Evolutionary conservation across 108 stramenopile genomes (phyloP), one percentile per base, ranked within the genome.

Genomic region (Fistulifera pelliculosa): DNA sequence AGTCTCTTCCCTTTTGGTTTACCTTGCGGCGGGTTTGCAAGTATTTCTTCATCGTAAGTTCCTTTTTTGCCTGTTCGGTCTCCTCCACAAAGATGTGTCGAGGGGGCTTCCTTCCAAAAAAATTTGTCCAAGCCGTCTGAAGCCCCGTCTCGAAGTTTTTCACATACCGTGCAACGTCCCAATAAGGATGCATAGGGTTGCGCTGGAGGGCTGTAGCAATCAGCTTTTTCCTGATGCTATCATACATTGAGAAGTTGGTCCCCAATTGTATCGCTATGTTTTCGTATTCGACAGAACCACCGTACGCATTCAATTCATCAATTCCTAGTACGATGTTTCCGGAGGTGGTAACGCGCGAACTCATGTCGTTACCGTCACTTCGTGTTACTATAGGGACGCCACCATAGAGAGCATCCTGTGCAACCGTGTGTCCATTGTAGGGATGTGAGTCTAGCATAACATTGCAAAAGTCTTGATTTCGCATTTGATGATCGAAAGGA

Each of bases 381-480:
- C 88, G 76, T 18, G 88, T 86, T 3, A 90, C 76, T 19, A 90
- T 77, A 1, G 84, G 88, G 17, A 90, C 88, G 48, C 88, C 84
- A 21, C 73, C 88, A 57, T 86, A 90, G 13, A 86, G 65, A 13
- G 81, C 63, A 71, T 90, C 88, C 64, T 86, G 84, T 1, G 88
- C 82, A 14, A 83, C 83, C 12, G 88, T 90, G 43, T 90, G 88
- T 13, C 84, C 88, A 73, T 90, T 90, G 69, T 90, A 90, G 1
- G 88, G 88, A 50, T 71, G 58, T 14, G 84, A 84, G 71, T 90
- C 88, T 17, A 90, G 72, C 84, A 90, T 86, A 14, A 69, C 75
- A 60, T 86, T 83, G 62, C 88, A 90, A 23, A 90, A 79, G 50
- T 85, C 82, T 42, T 75, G 67, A 39, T 80, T 79, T 21, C 84